Percentiles rank a stretch among this genome's conserved stretches.
These are phyloP conservation scores for Phytopythium mirpurense DNA, from an alignment of 352 stramenopile species.

Conservation along the genomic window DNA sequence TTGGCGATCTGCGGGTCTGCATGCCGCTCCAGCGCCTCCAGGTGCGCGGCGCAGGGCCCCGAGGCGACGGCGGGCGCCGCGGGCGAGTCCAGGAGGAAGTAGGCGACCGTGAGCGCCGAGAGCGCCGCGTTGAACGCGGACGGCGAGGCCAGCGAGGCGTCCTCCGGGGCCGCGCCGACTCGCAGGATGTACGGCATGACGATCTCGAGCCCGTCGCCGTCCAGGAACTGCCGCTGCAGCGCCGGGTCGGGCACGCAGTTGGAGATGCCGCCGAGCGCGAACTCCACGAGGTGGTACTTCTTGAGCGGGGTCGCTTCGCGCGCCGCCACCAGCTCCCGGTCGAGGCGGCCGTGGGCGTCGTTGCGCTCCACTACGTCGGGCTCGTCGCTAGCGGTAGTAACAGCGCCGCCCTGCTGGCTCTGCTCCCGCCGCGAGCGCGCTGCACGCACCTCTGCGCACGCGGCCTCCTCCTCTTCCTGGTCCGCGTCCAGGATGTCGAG, in stretches of 20 bases:
- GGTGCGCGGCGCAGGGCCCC: conserved; percentile 22
- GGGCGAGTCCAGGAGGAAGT: conserved; percentile 62
- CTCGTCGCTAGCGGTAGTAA: too few species aligned
- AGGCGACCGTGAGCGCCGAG: conserved; percentile 50
- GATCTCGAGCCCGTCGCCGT: conserved; percentile 35
- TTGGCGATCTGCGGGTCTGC: conserved; percentile 43
- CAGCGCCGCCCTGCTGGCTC: neutral
- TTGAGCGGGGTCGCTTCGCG: conserved; percentile 1
- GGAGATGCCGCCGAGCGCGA: conserved; percentile 67
- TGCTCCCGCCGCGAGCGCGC: neutral
- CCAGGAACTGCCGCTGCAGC: conserved; percentile 54
- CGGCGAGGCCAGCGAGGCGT: neutral
- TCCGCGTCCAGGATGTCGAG: conserved; percentile 62
- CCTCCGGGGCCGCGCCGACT: neutral
- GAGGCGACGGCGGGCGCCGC: conserved; percentile 37
- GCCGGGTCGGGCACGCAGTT: conserved; percentile 64
- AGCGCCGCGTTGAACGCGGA: conserved; percentile 41
- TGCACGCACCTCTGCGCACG: neutral
- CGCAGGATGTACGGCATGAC: conserved; percentile 38
- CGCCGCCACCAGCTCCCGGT: conserved; percentile 4
- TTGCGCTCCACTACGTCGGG: too few species aligned
- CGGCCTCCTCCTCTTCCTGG: conserved; percentile 15
- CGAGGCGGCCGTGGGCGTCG: neutral
- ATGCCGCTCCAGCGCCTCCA: conserved; percentile 28
- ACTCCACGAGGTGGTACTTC: conserved; percentile 47